Evolutionary conservation across 805 yeast genomes (phyloP).

Genomic region (Yueomyces sp.): DNA sequence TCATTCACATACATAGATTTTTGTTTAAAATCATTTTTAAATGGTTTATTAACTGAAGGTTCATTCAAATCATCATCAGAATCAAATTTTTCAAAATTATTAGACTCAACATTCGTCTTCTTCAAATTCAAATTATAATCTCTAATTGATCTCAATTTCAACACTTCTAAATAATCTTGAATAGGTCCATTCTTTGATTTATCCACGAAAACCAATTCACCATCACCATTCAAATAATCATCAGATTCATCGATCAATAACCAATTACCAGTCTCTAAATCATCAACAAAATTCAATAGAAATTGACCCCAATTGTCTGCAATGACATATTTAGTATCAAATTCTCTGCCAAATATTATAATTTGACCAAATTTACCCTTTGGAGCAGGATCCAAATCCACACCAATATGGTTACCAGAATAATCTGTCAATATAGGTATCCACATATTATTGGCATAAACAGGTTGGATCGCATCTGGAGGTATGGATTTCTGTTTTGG

Average conservation of each 20-base stretch:
- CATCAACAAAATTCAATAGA: constrained; percentile 69
- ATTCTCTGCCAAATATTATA: constrained; percentile 86
- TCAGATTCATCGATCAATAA: constrained; percentile 51
- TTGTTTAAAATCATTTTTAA: not conserved
- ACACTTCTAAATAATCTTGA: constrained; percentile 28
- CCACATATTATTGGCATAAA: constrained; percentile 87
- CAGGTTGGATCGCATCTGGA: constrained; percentile 53
- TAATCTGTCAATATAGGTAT: constrained; percentile 81
- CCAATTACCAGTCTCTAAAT: constrained; percentile 75
- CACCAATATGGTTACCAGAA: constrained; percentile 82
- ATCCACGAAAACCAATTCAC: constrained; percentile 60
- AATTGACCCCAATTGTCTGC: constrained; percentile 88
- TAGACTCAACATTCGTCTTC: not conserved
- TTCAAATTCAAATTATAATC: constrained; percentile 6
- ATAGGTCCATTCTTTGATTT: constrained; percentile 37
- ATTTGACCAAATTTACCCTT: constrained; percentile 82
- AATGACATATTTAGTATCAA: constrained; percentile 75
- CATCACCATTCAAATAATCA: constrained; percentile 59
- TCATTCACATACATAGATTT: constrained; percentile 1
- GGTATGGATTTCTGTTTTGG: constrained; percentile 63
- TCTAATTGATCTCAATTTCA: constrained; percentile 23
- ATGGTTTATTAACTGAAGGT: constrained; percentile 1
- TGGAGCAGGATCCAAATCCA: constrained; percentile 76
- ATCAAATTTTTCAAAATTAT: constrained; percentile 2
- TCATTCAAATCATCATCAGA: constrained; percentile 1